Base-by-base conservation (phyloP, 164 flowering plant species). In the Sedum album region DNA sequence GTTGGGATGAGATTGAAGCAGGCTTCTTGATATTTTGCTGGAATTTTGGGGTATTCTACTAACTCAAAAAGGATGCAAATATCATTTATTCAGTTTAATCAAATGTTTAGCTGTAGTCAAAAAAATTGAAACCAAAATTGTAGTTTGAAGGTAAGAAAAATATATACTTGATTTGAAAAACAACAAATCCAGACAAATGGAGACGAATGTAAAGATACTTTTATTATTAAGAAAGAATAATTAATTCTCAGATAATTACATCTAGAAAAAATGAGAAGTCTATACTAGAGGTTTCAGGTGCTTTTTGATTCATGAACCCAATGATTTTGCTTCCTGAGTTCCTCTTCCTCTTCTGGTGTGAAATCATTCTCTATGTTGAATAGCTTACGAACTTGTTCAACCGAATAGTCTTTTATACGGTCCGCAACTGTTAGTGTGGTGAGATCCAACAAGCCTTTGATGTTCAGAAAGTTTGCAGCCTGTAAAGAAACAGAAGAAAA, bases 321-420 rank as follows among this genome's bases (percentile, higher is more conserved):
- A n/a, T 0, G 6, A 42, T 64, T 36, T n/a, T 71, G 61, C 25
- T 23, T 31, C 15, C 61, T 25, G 5, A 68, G 39, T n/a, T 51
- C 10, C 31, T 35, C 74, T 26, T 71, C 69, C n/a, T 75, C 72
- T 38, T 68, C 74, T 0, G 72, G 69, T 0, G 69, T 48, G 8
- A 71, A 75, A 57, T 75, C 77, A 33, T 71, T 71, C 60, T 51
- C 62, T 44, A 75, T 51, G 9, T 33, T 53, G 66, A 75, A 71
- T 14, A 28, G 13, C 42, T 71, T 17, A 13, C 77, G 71, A 14
- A 75, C 48, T 61, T 69, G 25, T 21, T 71, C 68, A 18, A 31
- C 23, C 5, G 44, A 23, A 53, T 71, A 53, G 33, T 41, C 66
- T 61, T 71, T 68, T 18, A 71, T 68, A 48, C 23, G 38, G 5